phyloP scores from a whole-genome alignment of 768 basidiomycete genomes.

The Mycena amicta region DNA sequence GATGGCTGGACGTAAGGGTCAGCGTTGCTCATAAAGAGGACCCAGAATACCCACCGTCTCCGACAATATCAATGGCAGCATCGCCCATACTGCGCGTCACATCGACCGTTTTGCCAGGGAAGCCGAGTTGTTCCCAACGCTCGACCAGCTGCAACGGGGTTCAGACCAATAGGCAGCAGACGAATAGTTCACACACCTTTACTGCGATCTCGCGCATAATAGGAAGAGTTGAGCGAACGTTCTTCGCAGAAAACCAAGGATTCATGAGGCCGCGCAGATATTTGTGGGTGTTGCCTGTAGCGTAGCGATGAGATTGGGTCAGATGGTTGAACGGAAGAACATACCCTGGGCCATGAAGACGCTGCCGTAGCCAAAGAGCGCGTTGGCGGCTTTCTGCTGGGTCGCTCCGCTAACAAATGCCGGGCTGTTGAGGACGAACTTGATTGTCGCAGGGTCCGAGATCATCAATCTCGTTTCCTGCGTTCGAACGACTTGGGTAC shows the following conservation, averaged over 20 bases:
- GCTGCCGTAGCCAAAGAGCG: constrained; percentile 8
- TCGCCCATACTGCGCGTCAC: constrained; percentile 6
- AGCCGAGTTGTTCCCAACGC: constrained; percentile 2
- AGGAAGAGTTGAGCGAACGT: constrained; percentile 10
- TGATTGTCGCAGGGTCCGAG: constrained; percentile 10
- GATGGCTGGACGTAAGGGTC: no score
- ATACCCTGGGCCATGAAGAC: constrained; percentile 7
- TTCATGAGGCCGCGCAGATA: constrained; percentile 17
- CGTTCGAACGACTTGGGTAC: neutral
- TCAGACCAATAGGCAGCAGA: neutral
- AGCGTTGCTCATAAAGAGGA: no score
- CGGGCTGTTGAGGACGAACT: constrained; percentile 9
- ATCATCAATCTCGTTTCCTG: constrained; percentile 11
- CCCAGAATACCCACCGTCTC: constrained; percentile 3
- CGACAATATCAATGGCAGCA: constrained; percentile 8
- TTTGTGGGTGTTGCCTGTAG: neutral
- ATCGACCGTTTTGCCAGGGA: constrained; percentile 7
- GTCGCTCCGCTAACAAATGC: constrained; percentile 1
- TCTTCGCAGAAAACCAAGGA: constrained; percentile 13
- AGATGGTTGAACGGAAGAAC: neutral
- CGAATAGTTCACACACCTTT: constrained; percentile 4
- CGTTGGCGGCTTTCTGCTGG: constrained; percentile 11
- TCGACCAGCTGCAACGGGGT: constrained; percentile 5
- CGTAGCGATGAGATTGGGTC: neutral
- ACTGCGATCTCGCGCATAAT: constrained; percentile 7